These are phyloP conservation scores for Sugiyamaella grinbergsii DNA, from an alignment of 1,139 yeast genomes.

Conservation along the genomic window DNA sequence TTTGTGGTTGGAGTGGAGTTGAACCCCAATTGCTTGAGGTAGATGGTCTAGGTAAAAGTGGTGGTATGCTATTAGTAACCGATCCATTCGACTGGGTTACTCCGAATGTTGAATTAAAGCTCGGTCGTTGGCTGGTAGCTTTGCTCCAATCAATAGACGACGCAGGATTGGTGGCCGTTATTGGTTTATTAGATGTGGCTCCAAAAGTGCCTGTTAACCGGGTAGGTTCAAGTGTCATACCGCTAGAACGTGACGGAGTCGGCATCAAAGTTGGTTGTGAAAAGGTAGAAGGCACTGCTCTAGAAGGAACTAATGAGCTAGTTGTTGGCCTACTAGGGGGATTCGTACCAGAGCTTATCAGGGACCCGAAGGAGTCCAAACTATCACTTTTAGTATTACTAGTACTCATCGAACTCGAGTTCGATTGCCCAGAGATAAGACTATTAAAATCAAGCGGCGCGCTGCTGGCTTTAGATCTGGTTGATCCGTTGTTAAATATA, in stretches of 20 bases:
- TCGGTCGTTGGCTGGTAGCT: conserved; percentile 2
- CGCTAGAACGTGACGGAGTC: conserved; percentile 9
- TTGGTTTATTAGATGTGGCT: background rate
- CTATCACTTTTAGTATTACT: background rate
- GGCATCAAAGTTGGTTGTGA: conserved; percentile 1
- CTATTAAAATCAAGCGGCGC: conserved; percentile 10
- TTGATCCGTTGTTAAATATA: conserved; percentile 16
- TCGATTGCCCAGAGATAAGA: conserved; percentile 6
- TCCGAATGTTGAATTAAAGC: conserved; percentile 5
- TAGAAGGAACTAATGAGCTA: conserved; percentile 1
- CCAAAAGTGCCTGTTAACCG: conserved; percentile 12
- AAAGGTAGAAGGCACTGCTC: background rate
- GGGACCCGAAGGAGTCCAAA: conserved; percentile 2
- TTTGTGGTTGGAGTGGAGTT: background rate
- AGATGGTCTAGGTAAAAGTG: conserved; percentile 24
- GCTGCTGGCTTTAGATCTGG: background rate
- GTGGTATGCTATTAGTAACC: conserved; percentile 19
- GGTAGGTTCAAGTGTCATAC: conserved; percentile 7
- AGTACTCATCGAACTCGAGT: background rate
- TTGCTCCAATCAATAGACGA: conserved; percentile 15
- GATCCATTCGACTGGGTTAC: conserved; percentile 2
- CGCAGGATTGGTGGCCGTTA: background rate
- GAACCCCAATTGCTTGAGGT: conserved; percentile 3
- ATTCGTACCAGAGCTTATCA: background rate
- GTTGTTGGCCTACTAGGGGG: background rate